A percentile compares a stretch with the other conserved stretches of the same genome.
These are phyloP conservation scores for Acanthamoeba royreba DNA, from an alignment of 208 protist genomes.

Conservation along the genomic window DNA sequence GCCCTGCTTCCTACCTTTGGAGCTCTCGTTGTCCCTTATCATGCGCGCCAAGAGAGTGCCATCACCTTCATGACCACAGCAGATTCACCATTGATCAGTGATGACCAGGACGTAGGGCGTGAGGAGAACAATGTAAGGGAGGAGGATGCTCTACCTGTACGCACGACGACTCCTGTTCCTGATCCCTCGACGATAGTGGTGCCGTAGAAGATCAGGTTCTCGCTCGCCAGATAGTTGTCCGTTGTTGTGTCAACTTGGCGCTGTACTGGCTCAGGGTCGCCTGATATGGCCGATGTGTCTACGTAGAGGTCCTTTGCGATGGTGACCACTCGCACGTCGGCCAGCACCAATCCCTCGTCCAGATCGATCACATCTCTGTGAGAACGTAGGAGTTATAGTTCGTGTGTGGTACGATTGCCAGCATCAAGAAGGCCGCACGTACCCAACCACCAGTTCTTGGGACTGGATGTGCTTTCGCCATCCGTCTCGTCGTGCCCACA, in stretches of 20 bases:
- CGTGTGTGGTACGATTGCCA: neutral
- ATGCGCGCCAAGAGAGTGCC: neutral
- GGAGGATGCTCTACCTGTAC: neutral
- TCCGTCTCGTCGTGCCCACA: neutral
- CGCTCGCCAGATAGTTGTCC: neutral
- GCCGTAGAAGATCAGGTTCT: constrained; percentile 30
- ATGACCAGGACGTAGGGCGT: no score
- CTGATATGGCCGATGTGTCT: neutral
- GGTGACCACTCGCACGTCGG: neutral
- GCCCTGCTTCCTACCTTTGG: neutral
- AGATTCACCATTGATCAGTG: no score
- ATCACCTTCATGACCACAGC: neutral
- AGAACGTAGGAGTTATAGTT: neutral
- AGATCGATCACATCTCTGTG: neutral
- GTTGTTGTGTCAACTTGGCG: neutral
- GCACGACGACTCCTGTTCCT: neutral
- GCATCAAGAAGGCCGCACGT: neutral
- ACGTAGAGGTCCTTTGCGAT: neutral
- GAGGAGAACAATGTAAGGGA: no score
- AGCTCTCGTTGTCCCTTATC: constrained; percentile 10
- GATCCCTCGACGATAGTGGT: neutral
- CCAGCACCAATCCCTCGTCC: neutral
- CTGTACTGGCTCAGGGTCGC: neutral
- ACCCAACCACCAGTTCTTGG: neutral
- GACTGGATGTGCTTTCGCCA: neutral